Evolutionary conservation across 2,329 filamentous ascomycete species (phyloP).

Genomic region (Emmonsia crescens): DNA sequence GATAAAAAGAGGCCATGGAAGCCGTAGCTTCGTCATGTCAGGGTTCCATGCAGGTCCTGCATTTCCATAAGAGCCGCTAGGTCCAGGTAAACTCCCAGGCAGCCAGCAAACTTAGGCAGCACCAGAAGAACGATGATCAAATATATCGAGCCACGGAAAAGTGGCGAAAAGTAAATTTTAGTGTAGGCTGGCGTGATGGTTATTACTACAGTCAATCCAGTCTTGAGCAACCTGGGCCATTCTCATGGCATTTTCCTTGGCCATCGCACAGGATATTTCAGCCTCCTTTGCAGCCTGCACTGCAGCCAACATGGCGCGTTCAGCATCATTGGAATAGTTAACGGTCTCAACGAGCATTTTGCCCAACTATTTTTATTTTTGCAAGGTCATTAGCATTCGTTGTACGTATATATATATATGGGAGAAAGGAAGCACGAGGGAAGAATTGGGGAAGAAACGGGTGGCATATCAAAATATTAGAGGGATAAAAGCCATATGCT

Average conservation of each 20-base stretch:
- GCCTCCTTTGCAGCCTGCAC: slow-evolving; percentile 15
- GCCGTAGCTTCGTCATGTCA: background rate
- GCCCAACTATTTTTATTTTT: slow-evolving; percentile 8
- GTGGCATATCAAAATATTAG: background rate
- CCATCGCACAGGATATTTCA: slow-evolving; percentile 14
- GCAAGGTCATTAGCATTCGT: background rate
- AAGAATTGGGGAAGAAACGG: background rate
- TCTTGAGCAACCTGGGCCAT: slow-evolving; percentile 11
- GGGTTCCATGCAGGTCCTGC: background rate
- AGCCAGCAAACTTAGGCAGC: background rate
- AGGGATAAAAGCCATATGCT: background rate
- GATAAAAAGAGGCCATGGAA: background rate
- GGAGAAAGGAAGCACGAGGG: background rate
- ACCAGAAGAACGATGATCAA: background rate
- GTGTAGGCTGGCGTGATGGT: background rate
- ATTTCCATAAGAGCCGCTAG: background rate
- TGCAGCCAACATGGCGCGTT: slow-evolving; percentile 15
- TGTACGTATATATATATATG: background rate
- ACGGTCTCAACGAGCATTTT: slow-evolving; percentile 15
- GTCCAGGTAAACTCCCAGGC: background rate
- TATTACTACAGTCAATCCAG: background rate
- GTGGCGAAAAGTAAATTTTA: background rate
- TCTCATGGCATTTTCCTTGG: slow-evolving; percentile 14
- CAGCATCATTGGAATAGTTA: slow-evolving; percentile 16
- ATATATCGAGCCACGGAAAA: too few relatives aligned